A percentile compares a stretch with the other conserved stretches of the same genome.
Evolutionary conservation across 164 flowering plant species (phyloP).

Genomic region (Umbilicus rupestris): DNA sequence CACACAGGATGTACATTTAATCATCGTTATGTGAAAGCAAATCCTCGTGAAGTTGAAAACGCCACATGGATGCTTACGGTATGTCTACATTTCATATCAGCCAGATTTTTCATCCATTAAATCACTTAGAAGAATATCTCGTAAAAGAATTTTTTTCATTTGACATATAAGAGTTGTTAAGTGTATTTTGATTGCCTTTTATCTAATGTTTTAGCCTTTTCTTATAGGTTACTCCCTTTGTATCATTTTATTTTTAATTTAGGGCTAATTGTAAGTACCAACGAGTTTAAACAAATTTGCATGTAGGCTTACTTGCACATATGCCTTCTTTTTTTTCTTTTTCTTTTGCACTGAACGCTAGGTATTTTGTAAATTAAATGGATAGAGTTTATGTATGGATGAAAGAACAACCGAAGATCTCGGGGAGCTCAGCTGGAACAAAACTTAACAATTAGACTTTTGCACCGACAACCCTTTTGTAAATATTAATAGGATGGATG

Average conservation of each 20-base stretch:
- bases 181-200: neutral
- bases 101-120: neutral
- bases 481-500: too few relatives aligned
- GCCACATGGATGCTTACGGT: conserved; percentile 97
- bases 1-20: conserved; percentile 87
- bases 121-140: neutral
- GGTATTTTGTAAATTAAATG: too few relatives aligned
- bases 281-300: too few relatives aligned
- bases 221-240: neutral
- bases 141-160: neutral
- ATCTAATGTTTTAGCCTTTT: neutral
- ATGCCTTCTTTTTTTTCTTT: too few relatives aligned
- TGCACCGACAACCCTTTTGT: too few relatives aligned
- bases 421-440: too few relatives aligned
- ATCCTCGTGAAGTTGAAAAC: conserved; percentile 92
- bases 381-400: too few relatives aligned
- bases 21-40: conserved; percentile 87
- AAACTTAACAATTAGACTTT: too few relatives aligned
- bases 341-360: too few relatives aligned
- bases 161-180: neutral
- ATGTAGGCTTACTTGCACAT: too few relatives aligned
- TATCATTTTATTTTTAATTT: neutral
- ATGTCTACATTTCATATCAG: conserved; percentile 17
- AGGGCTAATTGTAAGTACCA: neutral
- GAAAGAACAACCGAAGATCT: too few relatives aligned